Evolutionary conservation across 352 stramenopile species (phyloP), one percentile per base, ranked within the genome.

Genomic region (Phytophthora palmivora): DNA sequence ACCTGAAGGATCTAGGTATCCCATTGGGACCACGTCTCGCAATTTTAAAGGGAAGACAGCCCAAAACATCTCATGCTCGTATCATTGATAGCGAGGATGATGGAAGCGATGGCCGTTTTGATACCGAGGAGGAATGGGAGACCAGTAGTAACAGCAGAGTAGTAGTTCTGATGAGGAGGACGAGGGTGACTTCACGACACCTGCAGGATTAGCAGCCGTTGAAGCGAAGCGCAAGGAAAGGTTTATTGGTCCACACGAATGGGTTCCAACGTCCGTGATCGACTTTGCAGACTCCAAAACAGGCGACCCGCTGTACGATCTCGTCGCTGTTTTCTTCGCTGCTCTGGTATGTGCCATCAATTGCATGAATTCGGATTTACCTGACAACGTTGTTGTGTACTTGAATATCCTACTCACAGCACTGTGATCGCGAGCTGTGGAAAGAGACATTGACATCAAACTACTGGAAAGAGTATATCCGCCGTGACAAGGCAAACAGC

Each of bases 251-350:
- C 39, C 59, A 0, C 48, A 72, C 26, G 57, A 82, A 53, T 96
- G 87, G 87, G 52, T 65, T 47, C 84, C 87, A 6, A 73, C 60
- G 10, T 79, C 78, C 8, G 82, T 97, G 53, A 94, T 97, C 57
- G 89, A 97, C 54, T 96, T 96, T 60, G 89, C 87, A 0, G 89
- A 97, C 60, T 72, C 81, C 58, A 95, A 95, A 79, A 90, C 78
- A 0, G 89, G 87, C 21, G 89, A 97, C 62, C 86, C 87, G 46
- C 47, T 97, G 12, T 97, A 92, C 59, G 89, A 97, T 47, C 71
- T 97, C 19, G 76, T 95, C 10, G 82, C 87, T 6, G 61, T 96
- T 21, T 88, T 94, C 55, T 92, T 94, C 58, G 77, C 84, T 16
- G 77, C 81, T 28, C 49, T 96, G 78, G 87, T 96, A 73, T 55